Percentiles rank a stretch among this genome's conserved stretches.
Evolutionary conservation across 2,329 filamentous ascomycete species (phyloP).

Genomic region (Fusarium proliferatum): DNA sequence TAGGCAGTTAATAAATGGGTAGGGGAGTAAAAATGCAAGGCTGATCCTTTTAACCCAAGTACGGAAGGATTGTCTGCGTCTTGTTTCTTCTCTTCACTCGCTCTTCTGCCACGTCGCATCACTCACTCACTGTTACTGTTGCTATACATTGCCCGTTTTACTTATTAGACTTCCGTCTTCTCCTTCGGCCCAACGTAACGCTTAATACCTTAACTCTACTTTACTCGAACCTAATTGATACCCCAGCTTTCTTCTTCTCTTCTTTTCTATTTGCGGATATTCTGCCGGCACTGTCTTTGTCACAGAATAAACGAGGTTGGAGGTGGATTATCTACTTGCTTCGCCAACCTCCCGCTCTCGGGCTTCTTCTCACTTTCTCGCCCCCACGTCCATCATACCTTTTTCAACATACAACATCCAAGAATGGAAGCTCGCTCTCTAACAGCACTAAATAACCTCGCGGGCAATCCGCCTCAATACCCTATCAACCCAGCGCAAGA

Average conservation of each 20-base stretch:
- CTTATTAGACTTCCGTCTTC: constrained; percentile 12
- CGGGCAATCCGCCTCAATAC: constrained; percentile 87
- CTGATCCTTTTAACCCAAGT: constrained; percentile 10
- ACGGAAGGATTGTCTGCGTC: background rate
- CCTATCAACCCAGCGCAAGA: constrained; percentile 79
- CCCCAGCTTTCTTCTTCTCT: background rate
- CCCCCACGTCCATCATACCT: constrained; percentile 17
- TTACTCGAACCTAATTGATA: constrained; percentile 13
- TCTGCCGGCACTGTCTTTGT: constrained; percentile 1
- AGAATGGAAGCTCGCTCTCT: constrained; percentile 85
- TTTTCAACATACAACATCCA: constrained; percentile 14
- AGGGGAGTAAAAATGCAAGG: constrained; percentile 8
- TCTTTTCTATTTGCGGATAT: background rate
- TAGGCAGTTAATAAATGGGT: background rate
- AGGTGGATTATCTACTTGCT: constrained; percentile 14
- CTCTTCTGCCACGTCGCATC: constrained; percentile 23
- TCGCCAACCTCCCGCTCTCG: constrained; percentile 20
- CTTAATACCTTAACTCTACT: constrained; percentile 4
- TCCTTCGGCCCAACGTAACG: constrained; percentile 16
- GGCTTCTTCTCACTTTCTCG: constrained; percentile 4
- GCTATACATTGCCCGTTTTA: background rate
- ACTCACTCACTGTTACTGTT: background rate
- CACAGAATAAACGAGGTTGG: constrained; percentile 8
- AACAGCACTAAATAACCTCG: constrained; percentile 80
- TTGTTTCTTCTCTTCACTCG: background rate